Conservation (phyloP, 202 grass and related monocot genomes). For the Zizania palustris region DNA sequence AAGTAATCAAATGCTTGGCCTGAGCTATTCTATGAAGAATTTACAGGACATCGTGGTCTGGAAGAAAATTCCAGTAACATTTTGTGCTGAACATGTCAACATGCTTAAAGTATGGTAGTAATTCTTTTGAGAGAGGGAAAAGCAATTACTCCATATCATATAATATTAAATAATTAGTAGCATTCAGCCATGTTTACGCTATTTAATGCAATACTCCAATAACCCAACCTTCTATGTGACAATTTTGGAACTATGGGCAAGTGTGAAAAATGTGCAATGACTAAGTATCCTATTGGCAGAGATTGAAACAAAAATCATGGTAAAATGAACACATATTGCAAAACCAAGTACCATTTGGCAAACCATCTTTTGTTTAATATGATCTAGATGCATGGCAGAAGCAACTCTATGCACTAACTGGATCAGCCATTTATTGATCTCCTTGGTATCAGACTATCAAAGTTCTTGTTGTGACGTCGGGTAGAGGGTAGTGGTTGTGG, state of each 20-base stretch:
- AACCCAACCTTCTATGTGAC: neutral
- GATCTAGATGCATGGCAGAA: constrained; percentile 34
- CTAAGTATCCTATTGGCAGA: neutral
- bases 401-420: constrained; percentile 11
- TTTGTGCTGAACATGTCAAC: neutral
- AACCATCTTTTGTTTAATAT: neutral
- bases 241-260: neutral
- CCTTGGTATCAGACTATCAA: constrained; percentile 24
- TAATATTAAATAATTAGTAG: neutral
- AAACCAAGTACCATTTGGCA: neutral
- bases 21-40: neutral
- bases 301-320: neutral
- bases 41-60: neutral
- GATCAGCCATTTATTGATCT: constrained; percentile 33
- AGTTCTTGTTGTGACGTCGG: too few species aligned
- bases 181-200: neutral
- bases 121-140: neutral
- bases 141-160: neutral
- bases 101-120: neutral
- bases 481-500: too few species aligned
- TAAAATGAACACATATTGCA: neutral
- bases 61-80: neutral
- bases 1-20: neutral
- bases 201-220: neutral
- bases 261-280: neutral